Percentiles rank a stretch among this genome's conserved stretches.
These are phyloP conservation scores for Termitomyces sp. DNA, from an alignment of 768 basidiomycete genomes.

Conservation along the genomic window DNA sequence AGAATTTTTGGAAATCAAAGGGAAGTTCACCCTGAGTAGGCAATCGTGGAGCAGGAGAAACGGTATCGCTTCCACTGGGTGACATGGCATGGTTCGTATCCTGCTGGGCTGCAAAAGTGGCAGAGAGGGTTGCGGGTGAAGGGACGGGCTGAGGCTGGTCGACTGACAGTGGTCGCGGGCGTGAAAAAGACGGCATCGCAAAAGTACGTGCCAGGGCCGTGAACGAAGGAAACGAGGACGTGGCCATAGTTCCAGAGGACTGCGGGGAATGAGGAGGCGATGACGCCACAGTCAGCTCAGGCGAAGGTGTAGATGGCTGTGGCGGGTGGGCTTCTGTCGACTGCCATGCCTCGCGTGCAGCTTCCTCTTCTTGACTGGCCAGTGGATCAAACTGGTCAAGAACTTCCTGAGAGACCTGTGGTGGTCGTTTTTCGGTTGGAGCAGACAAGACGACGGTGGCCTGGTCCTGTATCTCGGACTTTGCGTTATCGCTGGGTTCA, in stretches of 20 bases:
- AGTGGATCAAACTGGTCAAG: conserved; percentile 69
- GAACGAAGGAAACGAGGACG: conserved; percentile 53
- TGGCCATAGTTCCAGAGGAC: conserved; percentile 21
- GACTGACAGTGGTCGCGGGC: conserved; percentile 52
- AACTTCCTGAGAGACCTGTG: conserved; percentile 32
- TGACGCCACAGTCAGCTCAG: conserved; percentile 22
- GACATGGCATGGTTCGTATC: conserved; percentile 15
- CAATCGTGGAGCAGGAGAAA: conserved; percentile 21
- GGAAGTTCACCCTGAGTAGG: conserved; percentile 31
- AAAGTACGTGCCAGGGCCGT: conserved; percentile 64
- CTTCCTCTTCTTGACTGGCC: conserved; percentile 48
- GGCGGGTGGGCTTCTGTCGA: conserved; percentile 58
- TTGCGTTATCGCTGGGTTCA: no score
- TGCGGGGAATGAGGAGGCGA: conserved; percentile 15
- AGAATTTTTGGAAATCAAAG: conserved; percentile 93
- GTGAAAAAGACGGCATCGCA: conserved; percentile 43
- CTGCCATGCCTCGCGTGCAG: conserved; percentile 62
- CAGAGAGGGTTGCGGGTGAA: conserved; percentile 47
- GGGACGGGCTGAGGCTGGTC: conserved; percentile 55
- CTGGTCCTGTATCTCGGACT: conserved; percentile 20
- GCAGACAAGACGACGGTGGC: conserved; percentile 20
- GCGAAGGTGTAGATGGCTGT: conserved; percentile 14
- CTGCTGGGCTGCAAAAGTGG: conserved; percentile 35
- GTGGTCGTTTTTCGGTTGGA: conserved; percentile 13
- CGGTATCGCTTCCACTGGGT: conserved; percentile 18